Base-by-base conservation (phyloP, 768 basidiomycete species). In the Candolleomyces aberdarensis region DNA sequence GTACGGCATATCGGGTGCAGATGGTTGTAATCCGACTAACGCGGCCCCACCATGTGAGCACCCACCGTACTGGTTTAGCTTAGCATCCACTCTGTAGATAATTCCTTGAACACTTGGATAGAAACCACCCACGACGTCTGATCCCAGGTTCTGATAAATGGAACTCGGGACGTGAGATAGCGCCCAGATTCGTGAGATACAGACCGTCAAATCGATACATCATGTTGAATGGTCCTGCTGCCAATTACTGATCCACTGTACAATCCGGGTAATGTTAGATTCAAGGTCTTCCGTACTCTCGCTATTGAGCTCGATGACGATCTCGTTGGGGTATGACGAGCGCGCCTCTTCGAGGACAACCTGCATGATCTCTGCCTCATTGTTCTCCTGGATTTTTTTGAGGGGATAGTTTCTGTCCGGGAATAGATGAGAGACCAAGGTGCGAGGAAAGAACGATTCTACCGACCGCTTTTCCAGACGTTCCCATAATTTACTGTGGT, bases 291-390 rank as follows among this genome's bases (percentile, higher is more conserved):
- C 88, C 54, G 81, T 85, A 20, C 75, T 81, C 69, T 92, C 89
- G 71, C 91, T 94, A 61, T 81, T 74, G 26, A 98, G 78, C 68
- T 92, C 92, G 17, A 98, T 88, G 26, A 98, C 83, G 63, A 96
- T 91, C 72, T 92, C 88, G n/a, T 81, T 69, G 0, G 88, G 83
- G 72, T 98, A 99, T 0, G 94, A 92, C 43, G 86, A 85, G 48
- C 86, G 81, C 3, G 96, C 96, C 72, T 99, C 97, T 36, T 92
- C 89, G 11, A 91, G 76, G 41, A 97, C 87, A 55, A 95, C 86
- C 69, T 92, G 81, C 95, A 98, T 97, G 69, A 99, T 98, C 77
- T 99, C 97, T 13, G 96, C 95, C 69, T 96, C 91, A 73, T 98
- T 96, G 73, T 99, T 99, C 75, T 99, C 97, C 71, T 96, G 91